Base-by-base conservation (phyloP, 805 yeast species). In the Pichia membranifaciens region DNA sequence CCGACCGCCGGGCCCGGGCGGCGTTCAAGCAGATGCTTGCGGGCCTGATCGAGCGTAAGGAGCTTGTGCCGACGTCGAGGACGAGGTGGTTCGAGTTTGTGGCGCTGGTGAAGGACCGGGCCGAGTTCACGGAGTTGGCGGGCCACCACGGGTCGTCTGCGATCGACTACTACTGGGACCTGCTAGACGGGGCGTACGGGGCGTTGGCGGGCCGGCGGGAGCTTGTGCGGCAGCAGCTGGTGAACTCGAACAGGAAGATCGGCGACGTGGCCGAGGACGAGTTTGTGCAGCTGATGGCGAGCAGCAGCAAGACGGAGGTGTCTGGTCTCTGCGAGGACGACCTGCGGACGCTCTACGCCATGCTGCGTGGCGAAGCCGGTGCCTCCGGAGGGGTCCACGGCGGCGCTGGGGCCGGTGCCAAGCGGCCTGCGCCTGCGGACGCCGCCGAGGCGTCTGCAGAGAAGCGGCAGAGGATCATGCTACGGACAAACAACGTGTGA, bases 111-210 rank as follows among this genome's bases (percentile, higher is more conserved):
- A 77, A 77, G 49, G 74, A 76, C 29, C 84, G 82, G 51, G 70
- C 69, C 40, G 66, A 78, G 15, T 88, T 84, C 58, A 56, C 76
- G 15, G 78, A 73, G 20, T 52, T 88, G 33, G 71, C 88, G 48
- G 96, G 95, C 0, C 73, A 89, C 45, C 71, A 76, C 39, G 96
- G 96, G 0, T 87, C 96, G 0, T 74, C 81, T 1, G 84, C 96
- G 0, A 58, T 82, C 37, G 95, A 88, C 52, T 64, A 86, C 36
- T 88, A 84, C 60, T 76, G 87, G 77, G 96, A 89, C 60, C 57
- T 75, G 0, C 72, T 84, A 3, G 89, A 84, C 54, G 82, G 78
- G 47, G 80, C 78, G 55, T 72, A 74, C 31, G 75, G 80, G 45
- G 57, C 71, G 1, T 59, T 85, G 39, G 75, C 73, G 50, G 78